Percentiles rank a stretch among this genome's conserved stretches.
phyloP scores from a whole-genome alignment of 306 rosid species.

The Albizia julibrissin region DNA sequence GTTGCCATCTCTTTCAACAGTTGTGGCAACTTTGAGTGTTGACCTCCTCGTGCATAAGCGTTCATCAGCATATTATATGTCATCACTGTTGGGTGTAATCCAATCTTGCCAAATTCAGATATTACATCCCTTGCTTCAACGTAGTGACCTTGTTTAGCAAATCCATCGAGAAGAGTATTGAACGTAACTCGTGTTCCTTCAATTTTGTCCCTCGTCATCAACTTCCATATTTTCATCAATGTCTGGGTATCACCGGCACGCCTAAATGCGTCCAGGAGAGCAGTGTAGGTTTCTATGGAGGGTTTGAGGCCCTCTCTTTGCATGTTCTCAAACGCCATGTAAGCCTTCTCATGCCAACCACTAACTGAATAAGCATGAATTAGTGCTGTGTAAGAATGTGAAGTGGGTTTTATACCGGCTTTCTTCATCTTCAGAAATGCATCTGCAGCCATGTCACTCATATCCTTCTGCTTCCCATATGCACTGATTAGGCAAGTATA shows the following conservation, averaged over 20 bases:
- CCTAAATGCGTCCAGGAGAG: conserved; percentile 80
- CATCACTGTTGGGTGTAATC: conserved; percentile 74
- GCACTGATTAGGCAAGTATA: conserved; percentile 86
- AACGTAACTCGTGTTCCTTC: conserved; percentile 70
- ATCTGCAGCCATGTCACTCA: conserved; percentile 88
- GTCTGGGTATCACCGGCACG: conserved; percentile 71
- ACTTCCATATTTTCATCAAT: conserved; percentile 84
- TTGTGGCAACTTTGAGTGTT: conserved; percentile 72
- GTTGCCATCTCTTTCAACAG: conserved; percentile 74
- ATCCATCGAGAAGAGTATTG: conserved; percentile 82
- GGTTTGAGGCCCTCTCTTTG: conserved; percentile 66
- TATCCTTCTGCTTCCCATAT: conserved; percentile 71
- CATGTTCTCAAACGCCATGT: conserved; percentile 74
- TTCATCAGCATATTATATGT: conserved; percentile 88
- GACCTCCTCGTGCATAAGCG: conserved; percentile 91
- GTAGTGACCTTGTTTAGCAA: conserved; percentile 86
- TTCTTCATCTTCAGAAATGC: conserved; percentile 88
- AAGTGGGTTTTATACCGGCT: conserved; percentile 72
- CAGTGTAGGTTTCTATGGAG: conserved; percentile 82
- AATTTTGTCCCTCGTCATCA: conserved; percentile 64
- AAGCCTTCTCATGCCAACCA: conserved; percentile 91
- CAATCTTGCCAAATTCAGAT: conserved; percentile 73
- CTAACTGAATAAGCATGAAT: conserved; percentile 81
- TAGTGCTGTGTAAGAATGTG: conserved; percentile 83
- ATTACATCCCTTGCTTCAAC: conserved; percentile 80